Evolutionary conservation across 139 green algal species (phyloP), one percentile per base, ranked within the genome.

Genomic region (Chlamydomonas sp.): DNA sequence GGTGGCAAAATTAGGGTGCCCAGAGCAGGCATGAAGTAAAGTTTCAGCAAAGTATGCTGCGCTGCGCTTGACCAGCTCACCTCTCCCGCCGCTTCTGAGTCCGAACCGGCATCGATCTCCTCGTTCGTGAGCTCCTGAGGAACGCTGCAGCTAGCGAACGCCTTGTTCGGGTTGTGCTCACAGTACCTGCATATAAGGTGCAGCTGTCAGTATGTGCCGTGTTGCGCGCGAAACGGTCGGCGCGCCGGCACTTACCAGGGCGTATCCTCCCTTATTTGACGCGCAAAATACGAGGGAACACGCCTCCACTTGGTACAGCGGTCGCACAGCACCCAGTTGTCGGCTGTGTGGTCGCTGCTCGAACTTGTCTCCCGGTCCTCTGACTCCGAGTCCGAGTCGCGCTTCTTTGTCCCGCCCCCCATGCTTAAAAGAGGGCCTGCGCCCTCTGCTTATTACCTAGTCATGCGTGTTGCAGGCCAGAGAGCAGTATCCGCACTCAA

Each of bases 311-410:
- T 97, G 3, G 89, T 86, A 87, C 97, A 99, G 0, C 77, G 76
- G 82, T 98, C 97, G 82, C 97, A 99, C 18, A 95, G 90, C 9
- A 98, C 94, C 96, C 96, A 99, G 20, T 90, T 77, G 17, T 93
- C 86, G 4, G 69, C 68, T 3, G 76, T 74, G 31, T 72, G 58
- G 68, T 86, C 63, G 7, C 67, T 66, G 66, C 57, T 57, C 64
- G 49, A 67, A 15, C 66, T 60, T 66, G 57, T 72, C 57, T 72
- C 57, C 80, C 63, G 80, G 49, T 49, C 57, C 67, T 59, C 63
- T 5, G 59, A 66, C 77, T 85, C 80, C 4, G 66, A 20, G 2
- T 85, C 80, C 57, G 80, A 77, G 67, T 63, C 63, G 15, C 10
- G 64, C 64, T 69, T 12, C 64, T 69, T 69, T 69, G 63, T 79